These are phyloP conservation scores for Mercurialis annua DNA, from an alignment of 345 rosid species.

Conservation along the genomic window DNA sequence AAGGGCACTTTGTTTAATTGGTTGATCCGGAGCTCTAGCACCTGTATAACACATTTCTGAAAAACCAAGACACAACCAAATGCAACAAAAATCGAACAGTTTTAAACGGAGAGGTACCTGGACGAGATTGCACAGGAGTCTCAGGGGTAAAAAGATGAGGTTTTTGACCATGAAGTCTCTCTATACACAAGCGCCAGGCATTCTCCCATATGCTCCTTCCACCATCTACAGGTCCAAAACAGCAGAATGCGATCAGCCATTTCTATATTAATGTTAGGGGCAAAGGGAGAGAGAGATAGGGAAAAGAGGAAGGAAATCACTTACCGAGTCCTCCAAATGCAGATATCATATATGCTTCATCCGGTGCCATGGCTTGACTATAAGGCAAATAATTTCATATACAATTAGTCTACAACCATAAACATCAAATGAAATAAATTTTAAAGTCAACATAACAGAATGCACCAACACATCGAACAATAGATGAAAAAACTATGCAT, in stretches of 20 bases:
- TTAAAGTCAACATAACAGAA: neutral
- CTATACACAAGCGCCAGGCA: constrained; percentile 63
- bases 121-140: constrained; percentile 62
- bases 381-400: constrained; percentile 25
- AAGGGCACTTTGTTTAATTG: constrained; percentile 40
- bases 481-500: neutral
- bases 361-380: constrained; percentile 91
- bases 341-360: constrained; percentile 93
- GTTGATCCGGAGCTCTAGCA: constrained; percentile 46
- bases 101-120: constrained; percentile 45
- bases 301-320: constrained; percentile 16
- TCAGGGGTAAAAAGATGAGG: constrained; percentile 43
- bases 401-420: neutral
- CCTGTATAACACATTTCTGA: constrained; percentile 29
- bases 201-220: constrained; percentile 82
- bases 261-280: neutral
- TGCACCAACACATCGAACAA: neutral
- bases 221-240: constrained; percentile 53
- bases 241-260: constrained; percentile 15
- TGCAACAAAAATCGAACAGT: constrained; percentile 1
- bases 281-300: neutral
- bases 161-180: constrained; percentile 56
- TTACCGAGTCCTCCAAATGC: constrained; percentile 95
- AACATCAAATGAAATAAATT: neutral
- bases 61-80: constrained; percentile 13